These are phyloP conservation scores for Colletotrichum falcatum DNA, from an alignment of 2,329 filamentous ascomycete species.

Conservation along the genomic window DNA sequence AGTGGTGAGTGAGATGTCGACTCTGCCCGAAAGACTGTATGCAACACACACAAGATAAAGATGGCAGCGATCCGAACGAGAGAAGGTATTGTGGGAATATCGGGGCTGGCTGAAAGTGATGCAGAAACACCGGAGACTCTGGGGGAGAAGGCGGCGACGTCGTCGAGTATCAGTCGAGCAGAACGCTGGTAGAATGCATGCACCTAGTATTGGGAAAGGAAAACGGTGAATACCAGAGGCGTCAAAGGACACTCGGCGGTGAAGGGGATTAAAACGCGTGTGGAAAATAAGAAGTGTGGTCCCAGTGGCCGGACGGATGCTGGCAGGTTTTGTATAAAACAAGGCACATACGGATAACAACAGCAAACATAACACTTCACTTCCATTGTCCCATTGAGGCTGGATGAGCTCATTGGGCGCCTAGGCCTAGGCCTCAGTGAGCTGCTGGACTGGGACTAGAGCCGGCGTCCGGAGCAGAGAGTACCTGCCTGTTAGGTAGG, in stretches of 20 bases:
- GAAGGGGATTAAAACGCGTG: constrained; percentile 25
- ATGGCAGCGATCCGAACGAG: neutral
- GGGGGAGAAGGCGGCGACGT: neutral
- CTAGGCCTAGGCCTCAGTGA: constrained; percentile 19
- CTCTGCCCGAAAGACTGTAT: neutral
- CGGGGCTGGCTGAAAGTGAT: neutral
- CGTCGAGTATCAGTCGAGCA: constrained; percentile 20
- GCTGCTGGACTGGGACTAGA: constrained; percentile 32
- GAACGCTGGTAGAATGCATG: constrained; percentile 10
- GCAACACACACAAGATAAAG: neutral
- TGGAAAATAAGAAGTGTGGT: neutral
- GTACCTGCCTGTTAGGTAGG: no score
- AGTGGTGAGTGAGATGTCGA: constrained; percentile 23
- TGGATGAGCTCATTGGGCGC: constrained; percentile 9
- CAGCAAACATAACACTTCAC: constrained; percentile 33
- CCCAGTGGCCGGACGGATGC: constrained; percentile 22
- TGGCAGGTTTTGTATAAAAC: constrained; percentile 40
- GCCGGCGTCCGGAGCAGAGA: constrained; percentile 30
- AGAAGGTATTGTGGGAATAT: neutral
- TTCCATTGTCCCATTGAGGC: neutral
- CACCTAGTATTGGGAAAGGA: constrained; percentile 13
- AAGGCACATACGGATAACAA: constrained; percentile 39
- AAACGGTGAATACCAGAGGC: neutral
- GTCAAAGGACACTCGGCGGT: constrained; percentile 20
- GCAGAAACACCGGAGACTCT: neutral